Percentiles rank a stretch among this genome's conserved stretches.
Evolutionary conservation across 2,329 filamentous ascomycete genomes (phyloP).

Genomic region (Phyllosticta paracitricarpa): DNA sequence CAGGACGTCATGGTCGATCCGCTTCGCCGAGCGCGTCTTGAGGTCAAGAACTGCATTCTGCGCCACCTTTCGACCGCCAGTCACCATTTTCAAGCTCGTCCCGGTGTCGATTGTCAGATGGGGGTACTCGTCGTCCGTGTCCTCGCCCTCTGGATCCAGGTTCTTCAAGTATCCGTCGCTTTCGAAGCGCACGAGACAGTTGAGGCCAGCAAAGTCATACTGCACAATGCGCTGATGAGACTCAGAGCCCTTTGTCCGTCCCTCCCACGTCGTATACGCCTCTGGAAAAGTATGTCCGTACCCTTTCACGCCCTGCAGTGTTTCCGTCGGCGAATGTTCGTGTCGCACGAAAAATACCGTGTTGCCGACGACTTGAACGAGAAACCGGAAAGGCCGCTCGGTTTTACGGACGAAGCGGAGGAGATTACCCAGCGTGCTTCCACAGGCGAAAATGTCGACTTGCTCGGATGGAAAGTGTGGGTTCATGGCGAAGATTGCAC

Average conservation of each 20-base stretch:
- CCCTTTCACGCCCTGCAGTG: constrained; percentile 46
- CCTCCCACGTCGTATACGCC: constrained; percentile 54
- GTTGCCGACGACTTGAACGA: constrained; percentile 45
- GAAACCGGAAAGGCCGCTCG: constrained; percentile 46
- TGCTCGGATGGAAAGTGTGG: constrained; percentile 23
- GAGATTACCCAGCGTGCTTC: constrained; percentile 52
- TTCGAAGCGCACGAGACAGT: constrained; percentile 46
- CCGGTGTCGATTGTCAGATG: neutral
- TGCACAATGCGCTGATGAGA: constrained; percentile 54
- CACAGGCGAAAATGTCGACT: constrained; percentile 50
- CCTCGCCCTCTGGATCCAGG: constrained; percentile 4
- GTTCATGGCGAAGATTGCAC: constrained; percentile 31
- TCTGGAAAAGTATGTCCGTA: constrained; percentile 60
- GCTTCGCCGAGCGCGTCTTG: constrained; percentile 38
- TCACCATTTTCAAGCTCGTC: constrained; percentile 14
- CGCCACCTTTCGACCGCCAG: constrained; percentile 21
- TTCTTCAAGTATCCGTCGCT: constrained; percentile 45
- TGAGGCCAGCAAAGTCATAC: constrained; percentile 47
- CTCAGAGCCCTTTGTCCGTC: constrained; percentile 42
- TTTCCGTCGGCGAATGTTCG: constrained; percentile 49
- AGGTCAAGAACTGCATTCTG: constrained; percentile 42
- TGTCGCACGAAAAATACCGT: constrained; percentile 55
- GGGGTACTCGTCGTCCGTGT: neutral
- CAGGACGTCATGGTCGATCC: constrained; percentile 24
- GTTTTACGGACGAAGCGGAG: constrained; percentile 43